Percentiles rank a stretch among this genome's conserved stretches.
These are phyloP conservation scores for Nannizzia gypsea DNA, from an alignment of 2,329 filamentous ascomycete species.

Conservation along the genomic window DNA sequence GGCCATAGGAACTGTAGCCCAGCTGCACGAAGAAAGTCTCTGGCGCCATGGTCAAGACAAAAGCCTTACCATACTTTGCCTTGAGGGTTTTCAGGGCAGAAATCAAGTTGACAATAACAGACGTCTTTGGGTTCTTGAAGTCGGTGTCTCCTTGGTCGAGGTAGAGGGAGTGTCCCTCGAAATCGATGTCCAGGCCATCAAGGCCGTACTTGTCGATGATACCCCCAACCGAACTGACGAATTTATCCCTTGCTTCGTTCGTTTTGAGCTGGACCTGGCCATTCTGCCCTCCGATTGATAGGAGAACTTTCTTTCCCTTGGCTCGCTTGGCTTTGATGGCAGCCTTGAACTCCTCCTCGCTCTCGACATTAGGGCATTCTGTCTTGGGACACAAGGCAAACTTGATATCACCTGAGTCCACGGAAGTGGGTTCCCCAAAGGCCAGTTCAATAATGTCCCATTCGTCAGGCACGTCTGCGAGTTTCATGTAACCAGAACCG, in stretches of 20 bases:
- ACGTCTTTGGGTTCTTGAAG: slow-evolving; percentile 7
- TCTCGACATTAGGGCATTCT: slow-evolving; percentile 7
- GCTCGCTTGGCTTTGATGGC: slow-evolving; percentile 6
- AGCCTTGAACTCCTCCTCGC: slow-evolving; percentile 7
- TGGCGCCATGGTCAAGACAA: slow-evolving; percentile 6
- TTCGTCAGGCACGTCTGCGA: slow-evolving; percentile 4
- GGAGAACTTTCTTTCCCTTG: slow-evolving; percentile 7
- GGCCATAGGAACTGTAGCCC: slow-evolving; percentile 2
- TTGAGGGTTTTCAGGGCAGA: slow-evolving; percentile 1
- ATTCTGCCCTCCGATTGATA: slow-evolving; percentile 8
- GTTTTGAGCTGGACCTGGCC: slow-evolving; percentile 7
- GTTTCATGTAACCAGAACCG: slow-evolving; percentile 6
- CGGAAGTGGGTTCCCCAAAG: slow-evolving; percentile 7
- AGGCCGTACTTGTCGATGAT: slow-evolving; percentile 7
- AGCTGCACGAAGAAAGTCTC: slow-evolving; percentile 9
- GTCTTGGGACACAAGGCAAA: slow-evolving; percentile 3
- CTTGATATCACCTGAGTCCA: slow-evolving; percentile 6
- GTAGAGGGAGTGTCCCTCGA: slow-evolving; percentile 6
- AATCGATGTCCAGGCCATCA: slow-evolving; percentile 6
- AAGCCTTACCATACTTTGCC: slow-evolving; percentile 5
- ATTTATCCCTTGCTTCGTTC: slow-evolving; percentile 4
- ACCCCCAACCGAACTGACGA: slow-evolving; percentile 5
- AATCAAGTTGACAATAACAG: slow-evolving; percentile 7
- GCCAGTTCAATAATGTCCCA: slow-evolving; percentile 8
- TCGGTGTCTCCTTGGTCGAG: slow-evolving; percentile 6